phyloP scores from a whole-genome alignment of 2,329 filamentous ascomycete genomes.

The Aurifilum marmelostoma region DNA sequence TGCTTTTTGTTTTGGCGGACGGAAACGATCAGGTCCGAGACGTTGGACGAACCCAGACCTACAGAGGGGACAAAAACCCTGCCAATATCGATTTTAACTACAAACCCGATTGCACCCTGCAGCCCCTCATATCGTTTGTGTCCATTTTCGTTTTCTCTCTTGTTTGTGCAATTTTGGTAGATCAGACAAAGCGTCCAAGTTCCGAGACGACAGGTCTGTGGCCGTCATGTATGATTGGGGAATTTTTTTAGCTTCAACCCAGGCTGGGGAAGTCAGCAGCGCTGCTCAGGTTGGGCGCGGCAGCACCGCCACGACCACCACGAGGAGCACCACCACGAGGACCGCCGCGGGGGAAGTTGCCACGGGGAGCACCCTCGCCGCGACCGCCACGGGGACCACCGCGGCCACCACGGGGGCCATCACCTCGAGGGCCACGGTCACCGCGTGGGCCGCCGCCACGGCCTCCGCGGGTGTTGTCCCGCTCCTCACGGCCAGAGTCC shows the following conservation, averaged over 20 bases:
- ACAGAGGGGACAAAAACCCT: conserved; percentile 11
- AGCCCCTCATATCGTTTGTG: conserved; percentile 8
- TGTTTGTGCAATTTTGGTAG: conserved; percentile 6
- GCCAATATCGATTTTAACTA: conserved; percentile 18
- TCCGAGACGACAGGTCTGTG: conserved; percentile 21
- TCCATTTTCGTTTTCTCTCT: conserved; percentile 3
- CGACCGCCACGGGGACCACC: conserved; percentile 55
- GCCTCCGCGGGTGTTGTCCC: conserved; percentile 48
- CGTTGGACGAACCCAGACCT: conserved; percentile 18
- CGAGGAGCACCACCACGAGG: conserved; percentile 47
- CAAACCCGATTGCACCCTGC: conserved; percentile 5
- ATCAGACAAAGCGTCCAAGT: conserved; percentile 5
- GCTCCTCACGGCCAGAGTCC: conserved; percentile 56
- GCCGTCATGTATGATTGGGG: conserved; percentile 12
- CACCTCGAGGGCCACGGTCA: conserved; percentile 51
- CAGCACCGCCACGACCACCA: conserved; percentile 47
- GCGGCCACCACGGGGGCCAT: conserved; percentile 49
- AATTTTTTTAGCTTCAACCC: conserved; percentile 37
- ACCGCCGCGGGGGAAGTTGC: conserved; percentile 46
- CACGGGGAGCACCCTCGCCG: conserved; percentile 44
- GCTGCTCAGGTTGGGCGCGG: conserved; percentile 57
- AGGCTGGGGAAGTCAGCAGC: conserved; percentile 65
- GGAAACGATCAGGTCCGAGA: conserved; percentile 23
- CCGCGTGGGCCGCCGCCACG: conserved; percentile 53
- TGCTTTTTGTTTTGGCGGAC: conserved; percentile 30